phyloP scores from a whole-genome alignment of 257 asterid species.

The Solanum arcanum region DNA sequence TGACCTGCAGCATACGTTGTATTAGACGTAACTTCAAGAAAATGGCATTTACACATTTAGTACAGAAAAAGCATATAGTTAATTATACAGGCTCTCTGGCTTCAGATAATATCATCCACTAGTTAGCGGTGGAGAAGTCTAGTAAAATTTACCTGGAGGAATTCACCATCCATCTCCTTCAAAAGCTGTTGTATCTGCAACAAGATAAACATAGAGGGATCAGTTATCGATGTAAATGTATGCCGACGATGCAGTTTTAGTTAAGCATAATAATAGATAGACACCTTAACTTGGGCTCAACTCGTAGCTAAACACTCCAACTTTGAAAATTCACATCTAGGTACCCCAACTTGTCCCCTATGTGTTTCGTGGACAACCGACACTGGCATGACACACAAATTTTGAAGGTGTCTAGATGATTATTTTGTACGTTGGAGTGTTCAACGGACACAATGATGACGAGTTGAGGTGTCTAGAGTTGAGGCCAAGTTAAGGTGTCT shows the following conservation, averaged over 20 bases:
- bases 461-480: not conserved
- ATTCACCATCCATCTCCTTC: slow-evolving; percentile 85
- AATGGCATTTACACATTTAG: not conserved
- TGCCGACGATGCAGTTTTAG: not conserved
- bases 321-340: not conserved
- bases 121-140: not conserved
- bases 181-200: slow-evolving; percentile 64
- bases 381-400: not conserved
- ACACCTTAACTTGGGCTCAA: not conserved
- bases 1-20: slow-evolving; percentile 34
- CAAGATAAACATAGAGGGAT: not conserved
- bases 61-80: not conserved
- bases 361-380: not conserved
- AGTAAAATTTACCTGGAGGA: slow-evolving; percentile 45
- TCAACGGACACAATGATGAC: not conserved
- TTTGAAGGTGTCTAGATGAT: not conserved
- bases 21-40: not conserved
- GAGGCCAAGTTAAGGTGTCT: not conserved
- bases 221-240: not conserved
- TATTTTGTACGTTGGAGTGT: not conserved
- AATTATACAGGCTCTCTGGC: not conserved
- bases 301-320: not conserved
- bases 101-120: not conserved
- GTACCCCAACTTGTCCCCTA: not conserved
- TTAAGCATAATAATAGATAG: not conserved